A percentile compares a stretch with the other conserved stretches of the same genome.
These are phyloP conservation scores for Suhomyces sp. DNA, from an alignment of 805 yeast genomes.

Conservation along the genomic window DNA sequence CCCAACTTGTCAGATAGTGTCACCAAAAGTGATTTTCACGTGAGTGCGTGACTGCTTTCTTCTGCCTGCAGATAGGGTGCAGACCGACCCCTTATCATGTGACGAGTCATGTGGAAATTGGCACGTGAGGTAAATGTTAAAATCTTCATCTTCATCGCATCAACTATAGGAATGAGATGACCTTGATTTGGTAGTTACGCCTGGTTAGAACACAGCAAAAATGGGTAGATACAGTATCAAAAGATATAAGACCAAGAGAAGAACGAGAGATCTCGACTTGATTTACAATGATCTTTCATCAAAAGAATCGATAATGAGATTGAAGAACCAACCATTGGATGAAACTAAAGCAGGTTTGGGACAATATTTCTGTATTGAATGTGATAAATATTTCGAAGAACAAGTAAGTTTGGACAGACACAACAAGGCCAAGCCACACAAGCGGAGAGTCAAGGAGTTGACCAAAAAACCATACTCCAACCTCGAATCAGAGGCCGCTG, in stretches of 20 bases:
- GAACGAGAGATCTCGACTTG: constrained; percentile 80
- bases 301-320: constrained; percentile 57
- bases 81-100: no score
- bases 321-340: constrained; percentile 82
- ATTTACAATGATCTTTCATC: constrained; percentile 73
- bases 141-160: no score
- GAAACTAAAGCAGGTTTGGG: constrained; percentile 93
- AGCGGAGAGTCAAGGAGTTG: constrained; percentile 77
- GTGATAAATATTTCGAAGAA: constrained; percentile 88
- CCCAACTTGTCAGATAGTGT: neutral
- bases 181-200: no score
- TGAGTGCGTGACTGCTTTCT: constrained; percentile 5
- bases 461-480: constrained; percentile 80
- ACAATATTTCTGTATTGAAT: constrained; percentile 89
- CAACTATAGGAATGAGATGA: no score
- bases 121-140: no score
- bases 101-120: neutral
- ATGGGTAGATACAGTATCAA: constrained; percentile 90
- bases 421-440: constrained; percentile 74
- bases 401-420: constrained; percentile 73
- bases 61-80: no score
- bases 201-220: constrained; percentile 11
- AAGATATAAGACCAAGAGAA: constrained; percentile 86
- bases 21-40: neutral
- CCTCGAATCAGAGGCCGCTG: constrained; percentile 88